Base-by-base conservation (phyloP, 2,329 filamentous ascomycete genomes). In the Dactylonectria estremocensis region DNA sequence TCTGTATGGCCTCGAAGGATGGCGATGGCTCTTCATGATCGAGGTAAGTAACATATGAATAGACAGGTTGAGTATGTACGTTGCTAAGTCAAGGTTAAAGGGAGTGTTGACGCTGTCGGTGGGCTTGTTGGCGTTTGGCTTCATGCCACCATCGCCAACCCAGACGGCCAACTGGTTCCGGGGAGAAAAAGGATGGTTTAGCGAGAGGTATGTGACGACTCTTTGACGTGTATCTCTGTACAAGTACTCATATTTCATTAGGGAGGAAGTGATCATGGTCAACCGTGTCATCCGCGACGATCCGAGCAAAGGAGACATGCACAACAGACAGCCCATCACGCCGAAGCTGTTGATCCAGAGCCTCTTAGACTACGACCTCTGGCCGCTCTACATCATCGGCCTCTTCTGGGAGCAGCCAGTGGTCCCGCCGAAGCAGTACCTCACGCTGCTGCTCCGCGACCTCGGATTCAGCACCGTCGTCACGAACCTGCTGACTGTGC, bases 301-400 rank as follows among this genome's bases (percentile, higher is more conserved):
- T 62, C 88, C 88, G 1, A 83, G 82, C 62, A 89, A 89, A 74
- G 86, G 86, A 45, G 86, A 87, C 68, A 89, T 91, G 86, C 86
- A 90, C 75, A 90, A 90, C 69, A 83, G 88, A 1, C 72, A 78
- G 33, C 74, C 69, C 3, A 81, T 90, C 18, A 86, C 85, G 0
- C 79, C 80, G 1, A 79, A 75, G 14, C 77, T 83, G 3, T 81
- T 89, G 0, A 87, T 84, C 82, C 76, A 89, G 40, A 82, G 84
- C 2, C 70, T 89, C 10, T 82, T 81, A 13, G 89, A 91, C 71
- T 90, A 87, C 72, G 87, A 91, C 67, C 80, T 91, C 56, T 91
- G 72, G 74, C 87, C 87, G 0, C 74, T 88, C 3, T 89, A 89
- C 69, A 58, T 84, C 7, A 79, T 88, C 16, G 86, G 86, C 2